Evolutionary conservation across 495 filamentous ascomycete species (phyloP).

Genomic region (Annulohypoxylon stygium): DNA sequence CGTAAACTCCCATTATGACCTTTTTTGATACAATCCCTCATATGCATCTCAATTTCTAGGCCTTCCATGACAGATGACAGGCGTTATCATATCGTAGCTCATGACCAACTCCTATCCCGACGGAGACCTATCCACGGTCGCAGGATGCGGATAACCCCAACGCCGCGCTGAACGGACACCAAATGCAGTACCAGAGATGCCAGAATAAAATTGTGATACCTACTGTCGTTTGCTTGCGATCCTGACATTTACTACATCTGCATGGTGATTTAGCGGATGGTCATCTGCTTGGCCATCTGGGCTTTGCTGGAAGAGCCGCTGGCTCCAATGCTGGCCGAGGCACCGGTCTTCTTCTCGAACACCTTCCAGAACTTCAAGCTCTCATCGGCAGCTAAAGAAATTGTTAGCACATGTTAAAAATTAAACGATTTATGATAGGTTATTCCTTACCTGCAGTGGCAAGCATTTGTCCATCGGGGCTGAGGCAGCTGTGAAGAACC

Average conservation of each 20-base stretch:
- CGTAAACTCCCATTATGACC: conserved; percentile 10
- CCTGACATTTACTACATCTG: conserved; percentile 46
- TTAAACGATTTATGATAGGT: too few relatives aligned
- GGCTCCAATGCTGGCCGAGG: conserved; percentile 69
- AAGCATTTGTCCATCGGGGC: conserved; percentile 96
- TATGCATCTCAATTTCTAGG: conserved; percentile 33
- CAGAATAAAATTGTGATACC: conserved; percentile 60
- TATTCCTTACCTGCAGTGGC: conserved; percentile 79
- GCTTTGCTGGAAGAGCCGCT: conserved; percentile 66
- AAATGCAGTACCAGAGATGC: conserved; percentile 55
- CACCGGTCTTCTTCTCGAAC: conserved; percentile 95
- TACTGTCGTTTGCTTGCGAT: conserved; percentile 58
- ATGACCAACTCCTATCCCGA: conserved; percentile 48
- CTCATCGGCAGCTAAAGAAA: conserved; percentile 81
- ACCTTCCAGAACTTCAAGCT: conserved; percentile 99
- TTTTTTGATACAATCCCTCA: conserved; percentile 35
- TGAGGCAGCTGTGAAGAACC: conserved; percentile 93
- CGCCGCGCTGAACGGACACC: conserved; percentile 60
- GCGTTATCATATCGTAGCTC: conserved; percentile 51
- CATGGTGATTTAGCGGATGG: conserved; percentile 78
- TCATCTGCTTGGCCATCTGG: conserved; percentile 94
- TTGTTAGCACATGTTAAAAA: conserved; percentile 33
- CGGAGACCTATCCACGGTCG: conserved; percentile 40
- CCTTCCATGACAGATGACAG: conserved; percentile 25
- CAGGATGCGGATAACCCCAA: conserved; percentile 52